phyloP scores from a whole-genome alignment of 345 rosid genomes.

The Syzygium grande region DNA sequence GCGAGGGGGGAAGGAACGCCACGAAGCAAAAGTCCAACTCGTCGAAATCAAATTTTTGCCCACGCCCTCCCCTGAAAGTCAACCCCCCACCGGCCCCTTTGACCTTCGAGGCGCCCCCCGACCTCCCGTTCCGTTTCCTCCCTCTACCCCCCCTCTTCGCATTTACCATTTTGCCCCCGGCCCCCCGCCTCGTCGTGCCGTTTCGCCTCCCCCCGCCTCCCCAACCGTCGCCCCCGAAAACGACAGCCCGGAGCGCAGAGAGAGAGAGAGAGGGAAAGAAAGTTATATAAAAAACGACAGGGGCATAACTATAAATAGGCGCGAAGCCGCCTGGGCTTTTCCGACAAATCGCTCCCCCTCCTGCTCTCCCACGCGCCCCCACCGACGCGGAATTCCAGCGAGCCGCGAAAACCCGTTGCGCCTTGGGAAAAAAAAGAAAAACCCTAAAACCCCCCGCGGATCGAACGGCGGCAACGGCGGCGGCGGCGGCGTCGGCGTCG shows the following conservation, averaged over 20 bases:
- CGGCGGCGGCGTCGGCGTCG: too few relatives aligned
- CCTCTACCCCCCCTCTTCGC: not conserved
- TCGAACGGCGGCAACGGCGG: too few relatives aligned
- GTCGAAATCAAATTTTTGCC: not conserved
- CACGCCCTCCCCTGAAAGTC: not conserved
- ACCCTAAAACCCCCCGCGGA: not conserved
- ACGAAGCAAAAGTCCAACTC: not conserved
- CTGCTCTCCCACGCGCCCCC: not conserved
- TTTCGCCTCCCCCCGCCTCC: not conserved
- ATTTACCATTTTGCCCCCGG: not conserved
- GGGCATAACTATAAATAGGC: not conserved
- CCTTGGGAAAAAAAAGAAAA: not conserved
- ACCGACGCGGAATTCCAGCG: not conserved
- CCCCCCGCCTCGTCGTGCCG: not conserved
- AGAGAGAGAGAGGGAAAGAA: not conserved
- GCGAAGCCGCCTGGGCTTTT: not conserved
- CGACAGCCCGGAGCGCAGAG: not conserved
- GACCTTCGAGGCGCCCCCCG: not conserved
- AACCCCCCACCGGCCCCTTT: not conserved
- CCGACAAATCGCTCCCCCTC: not conserved
- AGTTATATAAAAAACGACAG: not conserved
- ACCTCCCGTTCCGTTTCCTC: too few relatives aligned
- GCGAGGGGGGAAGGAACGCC: too few relatives aligned
- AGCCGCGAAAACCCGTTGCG: slow-evolving; percentile 1
- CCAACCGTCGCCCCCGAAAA: not conserved